phyloP scores from a whole-genome alignment of 2,329 filamentous ascomycete species.

The Falciphora oryzae region DNA sequence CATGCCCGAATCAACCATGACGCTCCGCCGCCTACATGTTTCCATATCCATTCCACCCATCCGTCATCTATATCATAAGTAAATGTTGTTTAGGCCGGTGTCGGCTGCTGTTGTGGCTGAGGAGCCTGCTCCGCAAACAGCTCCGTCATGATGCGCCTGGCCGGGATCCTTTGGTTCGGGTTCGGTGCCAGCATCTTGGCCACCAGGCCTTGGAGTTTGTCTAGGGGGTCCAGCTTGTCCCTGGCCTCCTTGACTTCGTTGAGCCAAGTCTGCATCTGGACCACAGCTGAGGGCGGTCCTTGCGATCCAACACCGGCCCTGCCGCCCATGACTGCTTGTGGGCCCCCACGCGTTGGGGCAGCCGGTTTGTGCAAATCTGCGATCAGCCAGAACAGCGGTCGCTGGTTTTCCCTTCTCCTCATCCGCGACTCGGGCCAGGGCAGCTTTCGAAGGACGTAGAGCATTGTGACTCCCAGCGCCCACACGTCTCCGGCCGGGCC shows the following conservation, averaged over 20 bases:
- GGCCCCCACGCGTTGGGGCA: constrained; percentile 21
- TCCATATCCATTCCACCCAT: background rate
- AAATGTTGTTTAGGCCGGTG: too few relatives aligned
- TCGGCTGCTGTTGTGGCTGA: background rate
- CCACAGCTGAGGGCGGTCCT: constrained; percentile 29
- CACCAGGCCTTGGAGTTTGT: constrained; percentile 46
- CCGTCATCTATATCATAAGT: background rate
- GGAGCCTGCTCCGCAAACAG: constrained; percentile 26
- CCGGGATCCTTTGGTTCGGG: constrained; percentile 46
- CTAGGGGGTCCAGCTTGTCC: constrained; percentile 37
- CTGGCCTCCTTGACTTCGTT: constrained; percentile 45
- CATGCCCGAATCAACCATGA: too few relatives aligned
- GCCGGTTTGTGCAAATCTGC: constrained; percentile 41
- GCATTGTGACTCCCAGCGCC: constrained; percentile 55
- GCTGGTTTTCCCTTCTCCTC: constrained; percentile 39
- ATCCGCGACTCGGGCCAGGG: constrained; percentile 45
- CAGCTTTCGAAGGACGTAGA: constrained; percentile 52
- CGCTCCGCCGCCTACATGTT: too few relatives aligned
- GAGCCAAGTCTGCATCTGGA: constrained; percentile 53
- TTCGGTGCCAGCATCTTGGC: constrained; percentile 49
- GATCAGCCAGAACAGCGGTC: constrained; percentile 53
- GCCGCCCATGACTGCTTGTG: constrained; percentile 12
- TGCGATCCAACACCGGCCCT: background rate
- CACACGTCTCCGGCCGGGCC: constrained; percentile 53
- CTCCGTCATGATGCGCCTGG: constrained; percentile 43